Conservation (phyloP, 225 moss, liverwort and hornwort species). For the Straminergon stramineum region DNA sequence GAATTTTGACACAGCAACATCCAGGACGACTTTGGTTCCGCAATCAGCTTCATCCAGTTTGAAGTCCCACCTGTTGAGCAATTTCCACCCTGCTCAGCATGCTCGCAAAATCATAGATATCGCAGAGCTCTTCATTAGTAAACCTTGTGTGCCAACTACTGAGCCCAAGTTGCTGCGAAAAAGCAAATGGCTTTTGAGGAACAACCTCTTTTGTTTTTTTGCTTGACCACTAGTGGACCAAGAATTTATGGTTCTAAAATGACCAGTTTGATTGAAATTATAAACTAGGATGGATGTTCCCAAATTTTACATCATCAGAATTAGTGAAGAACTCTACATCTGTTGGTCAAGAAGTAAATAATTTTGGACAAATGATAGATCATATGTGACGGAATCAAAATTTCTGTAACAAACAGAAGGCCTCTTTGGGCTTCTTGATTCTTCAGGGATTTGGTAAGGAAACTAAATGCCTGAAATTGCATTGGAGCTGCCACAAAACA, state of each 20-base stretch:
- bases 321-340: neutral
- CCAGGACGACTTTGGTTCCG: conserved; percentile 42
- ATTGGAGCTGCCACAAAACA: neutral
- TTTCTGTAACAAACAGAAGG: neutral
- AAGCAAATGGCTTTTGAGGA: neutral
- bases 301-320: neutral
- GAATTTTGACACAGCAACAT: conserved; percentile 56
- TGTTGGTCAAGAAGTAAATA: neutral
- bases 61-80: conserved; percentile 51
- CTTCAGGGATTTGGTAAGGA: neutral
- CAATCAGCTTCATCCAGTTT: conserved; percentile 60
- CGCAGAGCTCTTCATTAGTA: neutral
- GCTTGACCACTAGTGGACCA: neutral
- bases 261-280: neutral
- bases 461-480: neutral
- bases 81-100: neutral
- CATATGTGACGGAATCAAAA: neutral
- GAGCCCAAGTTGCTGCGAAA: neutral
- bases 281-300: too few species aligned
- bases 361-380: neutral
- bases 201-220: too few species aligned
- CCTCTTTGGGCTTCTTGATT: neutral
- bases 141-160: neutral
- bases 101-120: neutral
- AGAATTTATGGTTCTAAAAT: neutral